These are phyloP conservation scores for Lipomyces kockii DNA, from an alignment of 805 yeast species.

Conservation along the genomic window DNA sequence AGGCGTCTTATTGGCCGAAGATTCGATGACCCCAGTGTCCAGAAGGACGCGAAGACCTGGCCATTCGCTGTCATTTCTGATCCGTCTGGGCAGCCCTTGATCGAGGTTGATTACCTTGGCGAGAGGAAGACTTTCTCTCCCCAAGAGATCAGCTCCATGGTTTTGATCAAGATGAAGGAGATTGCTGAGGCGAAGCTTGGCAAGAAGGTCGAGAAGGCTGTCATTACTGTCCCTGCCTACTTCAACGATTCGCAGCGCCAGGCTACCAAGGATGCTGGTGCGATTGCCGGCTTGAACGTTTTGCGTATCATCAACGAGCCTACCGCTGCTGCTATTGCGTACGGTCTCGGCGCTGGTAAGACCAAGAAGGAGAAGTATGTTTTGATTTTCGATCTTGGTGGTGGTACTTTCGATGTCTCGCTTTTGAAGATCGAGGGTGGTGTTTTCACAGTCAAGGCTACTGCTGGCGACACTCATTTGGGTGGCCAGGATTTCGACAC, in stretches of 20 bases:
- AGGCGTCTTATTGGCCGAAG: constrained; percentile 94
- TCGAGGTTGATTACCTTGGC: constrained; percentile 80
- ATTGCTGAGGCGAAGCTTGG: constrained; percentile 83
- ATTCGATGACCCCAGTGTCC: constrained; percentile 80
- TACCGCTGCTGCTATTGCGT: constrained; percentile 96
- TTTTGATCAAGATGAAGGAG: constrained; percentile 84
- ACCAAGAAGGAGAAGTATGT: constrained; percentile 83
- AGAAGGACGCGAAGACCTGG: constrained; percentile 91
- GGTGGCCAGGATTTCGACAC: constrained; percentile 99
- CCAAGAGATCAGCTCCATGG: constrained; percentile 94
- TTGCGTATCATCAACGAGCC: constrained; percentile 88
- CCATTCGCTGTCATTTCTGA: constrained; percentile 80
- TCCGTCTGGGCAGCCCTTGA: constrained; percentile 70
- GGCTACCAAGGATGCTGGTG: constrained; percentile 89
- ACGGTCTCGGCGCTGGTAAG: constrained; percentile 92
- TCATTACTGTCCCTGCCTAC: constrained; percentile 85
- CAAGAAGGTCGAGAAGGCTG: constrained; percentile 79
- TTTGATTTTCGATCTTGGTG: constrained; percentile 92
- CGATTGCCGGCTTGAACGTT: constrained; percentile 82
- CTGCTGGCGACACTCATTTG: constrained; percentile 99
- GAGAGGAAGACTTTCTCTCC: constrained; percentile 89
- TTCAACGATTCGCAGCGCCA: constrained; percentile 89
- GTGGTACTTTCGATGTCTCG: constrained; percentile 98
- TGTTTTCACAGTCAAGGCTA: constrained; percentile 94
- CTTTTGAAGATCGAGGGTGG: constrained; percentile 91